Conservation (phyloP, 345 rosid genomes). For the Syzygium oleosum region DNA sequence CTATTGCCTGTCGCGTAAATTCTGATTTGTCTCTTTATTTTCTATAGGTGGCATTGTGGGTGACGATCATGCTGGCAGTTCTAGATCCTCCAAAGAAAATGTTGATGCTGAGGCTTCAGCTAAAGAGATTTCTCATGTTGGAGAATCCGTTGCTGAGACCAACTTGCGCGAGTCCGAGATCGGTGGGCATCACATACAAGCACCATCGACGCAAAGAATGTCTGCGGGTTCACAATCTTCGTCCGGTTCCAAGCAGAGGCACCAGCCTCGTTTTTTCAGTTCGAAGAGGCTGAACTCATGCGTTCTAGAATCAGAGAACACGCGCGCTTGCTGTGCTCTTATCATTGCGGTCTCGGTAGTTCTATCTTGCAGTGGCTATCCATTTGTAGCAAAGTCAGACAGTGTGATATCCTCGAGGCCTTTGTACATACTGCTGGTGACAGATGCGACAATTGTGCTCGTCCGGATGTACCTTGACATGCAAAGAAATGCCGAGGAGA, state of each 20-base stretch:
- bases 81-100: neutral
- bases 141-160: neutral
- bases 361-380: slow-evolving; percentile 28
- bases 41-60: neutral
- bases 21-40: neutral
- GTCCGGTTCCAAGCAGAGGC: neutral
- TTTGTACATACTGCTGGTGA: slow-evolving; percentile 48
- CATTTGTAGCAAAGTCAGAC: slow-evolving; percentile 23
- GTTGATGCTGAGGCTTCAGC: neutral
- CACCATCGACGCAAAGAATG: neutral
- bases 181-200: neutral
- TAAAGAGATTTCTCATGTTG: neutral
- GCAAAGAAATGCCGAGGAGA: slow-evolving; percentile 17
- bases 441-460: slow-evolving; percentile 44
- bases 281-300: slow-evolving; percentile 46
- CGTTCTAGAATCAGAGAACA: slow-evolving; percentile 42
- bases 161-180: neutral
- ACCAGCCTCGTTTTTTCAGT: slow-evolving; percentile 19
- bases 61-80: neutral
- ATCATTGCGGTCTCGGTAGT: slow-evolving; percentile 48
- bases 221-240: neutral
- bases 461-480: slow-evolving; percentile 21
- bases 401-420: slow-evolving; percentile 46
- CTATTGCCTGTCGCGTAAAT: neutral
- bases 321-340: slow-evolving; percentile 48